phyloP scores from a whole-genome alignment of 306 rosid species.

The Dalbergia oliveri region DNA sequence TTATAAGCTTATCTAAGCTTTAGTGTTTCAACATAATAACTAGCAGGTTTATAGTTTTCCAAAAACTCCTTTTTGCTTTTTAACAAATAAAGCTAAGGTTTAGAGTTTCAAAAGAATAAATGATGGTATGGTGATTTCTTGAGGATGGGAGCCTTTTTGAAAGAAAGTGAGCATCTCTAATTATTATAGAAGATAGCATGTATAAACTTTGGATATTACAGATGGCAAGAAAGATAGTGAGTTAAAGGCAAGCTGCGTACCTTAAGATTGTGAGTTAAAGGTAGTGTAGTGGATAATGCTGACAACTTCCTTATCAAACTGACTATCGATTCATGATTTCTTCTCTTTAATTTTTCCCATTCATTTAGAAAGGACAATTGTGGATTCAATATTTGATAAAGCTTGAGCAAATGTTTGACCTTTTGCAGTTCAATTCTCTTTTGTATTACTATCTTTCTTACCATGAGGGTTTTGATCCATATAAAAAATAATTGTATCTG shows the following conservation, averaged over 20 bases:
- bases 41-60: no score
- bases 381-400: conserved; percentile 58
- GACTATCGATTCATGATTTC: conserved; percentile 65
- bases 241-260: conserved; percentile 24
- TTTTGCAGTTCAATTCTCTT: conserved; percentile 58
- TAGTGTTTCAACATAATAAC: no score
- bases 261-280: conserved; percentile 66
- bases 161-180: no score
- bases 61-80: no score
- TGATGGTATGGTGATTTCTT: no score
- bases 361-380: conserved; percentile 62
- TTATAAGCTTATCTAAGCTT: no score
- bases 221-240: no score
- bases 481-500: conserved; percentile 69
- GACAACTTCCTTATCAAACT: conserved; percentile 60
- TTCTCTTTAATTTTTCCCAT: conserved; percentile 72
- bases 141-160: no score
- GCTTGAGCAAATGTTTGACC: conserved; percentile 57
- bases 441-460: conserved; percentile 60
- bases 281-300: conserved; percentile 58
- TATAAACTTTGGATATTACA: no score
- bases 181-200: no score
- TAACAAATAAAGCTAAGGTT: no score
- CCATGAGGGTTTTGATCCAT: conserved; percentile 55
- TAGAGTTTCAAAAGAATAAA: no score